Percentiles rank a stretch among this genome's conserved stretches.
Conservation (phyloP, 2,329 filamentous ascomycete genomes). For the Simplicillium sp. region DNA sequence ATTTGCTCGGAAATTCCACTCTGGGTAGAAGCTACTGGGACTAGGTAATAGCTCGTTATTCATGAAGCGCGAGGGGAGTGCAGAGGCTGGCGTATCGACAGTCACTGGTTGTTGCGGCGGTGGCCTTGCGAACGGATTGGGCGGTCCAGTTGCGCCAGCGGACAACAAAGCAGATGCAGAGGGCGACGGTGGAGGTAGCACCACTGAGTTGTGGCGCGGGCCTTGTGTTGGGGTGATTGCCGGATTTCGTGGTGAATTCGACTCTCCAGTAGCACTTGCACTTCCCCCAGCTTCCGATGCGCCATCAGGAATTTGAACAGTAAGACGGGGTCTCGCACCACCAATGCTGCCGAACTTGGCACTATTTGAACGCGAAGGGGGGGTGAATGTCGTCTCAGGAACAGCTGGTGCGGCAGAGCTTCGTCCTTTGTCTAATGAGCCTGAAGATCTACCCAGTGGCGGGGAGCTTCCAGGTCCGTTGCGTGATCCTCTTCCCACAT, state of each 20-base stretch:
- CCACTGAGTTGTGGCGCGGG: slow-evolving; percentile 50
- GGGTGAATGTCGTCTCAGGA: slow-evolving; percentile 55
- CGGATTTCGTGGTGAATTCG: slow-evolving; percentile 52
- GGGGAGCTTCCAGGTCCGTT: slow-evolving; percentile 44
- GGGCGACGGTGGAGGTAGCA: slow-evolving; percentile 86
- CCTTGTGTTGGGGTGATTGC: slow-evolving; percentile 49
- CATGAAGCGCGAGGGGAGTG: slow-evolving; percentile 84
- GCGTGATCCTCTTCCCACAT: slow-evolving; percentile 48
- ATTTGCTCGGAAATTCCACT: slow-evolving; percentile 68
- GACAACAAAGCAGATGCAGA: slow-evolving; percentile 79
- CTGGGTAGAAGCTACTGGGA: slow-evolving; percentile 84
- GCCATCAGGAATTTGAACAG: slow-evolving; percentile 91
- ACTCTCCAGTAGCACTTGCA: slow-evolving; percentile 54
- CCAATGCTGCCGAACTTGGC: slow-evolving; percentile 43
- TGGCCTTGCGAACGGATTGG: slow-evolving; percentile 90
- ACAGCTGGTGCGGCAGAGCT: slow-evolving; percentile 50
- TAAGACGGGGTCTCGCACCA: slow-evolving; percentile 70
- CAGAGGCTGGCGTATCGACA: slow-evolving; percentile 69
- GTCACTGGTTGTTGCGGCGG: slow-evolving; percentile 58
- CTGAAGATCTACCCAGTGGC: slow-evolving; percentile 39
- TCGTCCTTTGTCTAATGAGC: slow-evolving; percentile 33
- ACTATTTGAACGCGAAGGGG: slow-evolving; percentile 72
- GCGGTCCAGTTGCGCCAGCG: slow-evolving; percentile 83
- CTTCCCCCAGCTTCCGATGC: slow-evolving; percentile 66
- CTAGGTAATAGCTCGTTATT: slow-evolving; percentile 80